Conservation (phyloP, 352 stramenopile genomes). For the Peronospora farinosa region DNA sequence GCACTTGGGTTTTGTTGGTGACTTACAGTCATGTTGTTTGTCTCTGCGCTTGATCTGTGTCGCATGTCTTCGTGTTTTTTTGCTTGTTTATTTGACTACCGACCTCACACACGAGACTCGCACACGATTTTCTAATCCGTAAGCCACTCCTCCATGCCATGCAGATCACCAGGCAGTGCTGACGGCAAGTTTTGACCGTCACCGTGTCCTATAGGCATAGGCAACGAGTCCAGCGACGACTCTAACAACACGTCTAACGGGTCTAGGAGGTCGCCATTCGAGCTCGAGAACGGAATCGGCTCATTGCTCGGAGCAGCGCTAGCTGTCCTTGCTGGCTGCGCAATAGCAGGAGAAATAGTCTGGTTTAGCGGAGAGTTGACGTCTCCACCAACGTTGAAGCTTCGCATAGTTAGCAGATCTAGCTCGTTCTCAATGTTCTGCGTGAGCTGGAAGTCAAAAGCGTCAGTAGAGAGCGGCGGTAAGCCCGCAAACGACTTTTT, state of each 20-base stretch:
- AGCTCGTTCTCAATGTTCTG: slow-evolving; percentile 78
- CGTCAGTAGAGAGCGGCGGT: slow-evolving; percentile 49
- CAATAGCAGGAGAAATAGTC: slow-evolving; percentile 7
- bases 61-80: slow-evolving; percentile 2
- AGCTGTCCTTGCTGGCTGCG: slow-evolving; percentile 4
- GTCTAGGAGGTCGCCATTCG: slow-evolving; percentile 38
- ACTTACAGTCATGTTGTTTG: too few relatives aligned
- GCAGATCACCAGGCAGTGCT: slow-evolving; percentile 58
- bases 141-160: slow-evolving; percentile 76
- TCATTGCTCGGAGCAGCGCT: slow-evolving; percentile 17
- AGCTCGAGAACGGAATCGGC: slow-evolving; percentile 37
- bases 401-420: slow-evolving; percentile 68
- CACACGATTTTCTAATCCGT: slow-evolving; percentile 51
- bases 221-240: slow-evolving; percentile 40
- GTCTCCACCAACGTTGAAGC: slow-evolving; percentile 31
- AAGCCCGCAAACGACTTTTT: slow-evolving; percentile 56
- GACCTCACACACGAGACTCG: slow-evolving; percentile 9
- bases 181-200: slow-evolving; percentile 36
- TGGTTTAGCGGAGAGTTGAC: slow-evolving; percentile 17
- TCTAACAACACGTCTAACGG: slow-evolving; percentile 54
- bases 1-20: too few relatives aligned
- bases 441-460: slow-evolving; percentile 72
- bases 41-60: slow-evolving; percentile 1
- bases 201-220: slow-evolving; percentile 66
- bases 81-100: slow-evolving; percentile 17